Evolutionary conservation across 257 asterid species (phyloP), one percentile per base, ranked within the genome.

Genomic region (Thymus mandschuricus): DNA sequence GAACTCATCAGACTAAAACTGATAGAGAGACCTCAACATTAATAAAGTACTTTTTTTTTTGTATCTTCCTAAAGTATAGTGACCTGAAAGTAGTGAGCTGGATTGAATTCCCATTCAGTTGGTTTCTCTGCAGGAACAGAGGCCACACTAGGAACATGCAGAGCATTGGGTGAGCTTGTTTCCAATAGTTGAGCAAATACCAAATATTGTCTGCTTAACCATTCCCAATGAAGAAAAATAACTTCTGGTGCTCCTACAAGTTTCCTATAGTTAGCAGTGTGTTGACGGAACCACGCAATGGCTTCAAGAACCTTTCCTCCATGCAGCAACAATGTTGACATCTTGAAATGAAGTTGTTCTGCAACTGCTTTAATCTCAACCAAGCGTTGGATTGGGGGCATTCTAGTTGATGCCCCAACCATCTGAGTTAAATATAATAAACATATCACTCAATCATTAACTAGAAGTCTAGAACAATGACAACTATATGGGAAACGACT

Each of bases 81-180:
- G 21, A 88, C 99, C 97, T 89, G 99, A 81, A 79, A 88, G 78
- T 95, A 95, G 77, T 92, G 86, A 76, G 97, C 96, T 51, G 98
- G 88, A 73, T 84, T 82, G 69, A 78, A 89, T 75, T 95, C 99
- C 92, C 95, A 84, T 59, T 89, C 94, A 27, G 94, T 92, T 74
- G 93, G 85, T 82, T 84, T 88, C 69, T 89, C 98, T 12, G 88
- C 75, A 77, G 87, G 80, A 41, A 76, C 89, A 30, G 89, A 73
- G 71, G 64, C 79, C 75, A 71, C 71, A 61, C 78, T 72, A n/a
- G 89, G 82, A 74, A 79, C 79, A 57, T 80, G 81, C 52, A 76
- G 80, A 71, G 63, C 69, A 77, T 75, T 81, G 70, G 78, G 84
- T 9, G 87, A 85, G 86, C 98, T 89, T 8, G 96, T 88, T 80